Conservation (phyloP, 345 rosid genomes). For the Syzygium jambos region DNA sequence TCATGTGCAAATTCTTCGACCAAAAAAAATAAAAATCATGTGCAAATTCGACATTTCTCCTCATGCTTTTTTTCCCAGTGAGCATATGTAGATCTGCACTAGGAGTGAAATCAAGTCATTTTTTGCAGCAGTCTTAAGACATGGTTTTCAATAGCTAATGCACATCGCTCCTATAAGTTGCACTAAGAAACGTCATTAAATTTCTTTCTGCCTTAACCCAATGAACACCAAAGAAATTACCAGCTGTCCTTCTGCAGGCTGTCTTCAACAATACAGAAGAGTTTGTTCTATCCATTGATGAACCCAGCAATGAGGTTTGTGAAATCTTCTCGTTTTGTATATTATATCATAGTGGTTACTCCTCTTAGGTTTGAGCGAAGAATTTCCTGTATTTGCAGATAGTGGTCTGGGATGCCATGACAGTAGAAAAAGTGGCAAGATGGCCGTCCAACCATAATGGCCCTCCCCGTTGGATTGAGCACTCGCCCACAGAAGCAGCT, state of each 20-base stretch:
- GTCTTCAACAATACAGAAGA: constrained; percentile 76
- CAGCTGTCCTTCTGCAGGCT: constrained; percentile 39
- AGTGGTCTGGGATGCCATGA: constrained; percentile 73
- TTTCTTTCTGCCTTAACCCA: background rate
- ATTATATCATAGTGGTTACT: background rate
- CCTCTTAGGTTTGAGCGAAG: background rate
- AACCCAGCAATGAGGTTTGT: constrained; percentile 50
- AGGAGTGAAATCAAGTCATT: background rate
- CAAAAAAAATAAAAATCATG: too few relatives aligned
- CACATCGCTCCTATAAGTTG: background rate
- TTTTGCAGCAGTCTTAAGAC: background rate
- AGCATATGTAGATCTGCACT: background rate
- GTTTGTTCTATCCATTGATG: constrained; percentile 61
- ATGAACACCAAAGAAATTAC: background rate
- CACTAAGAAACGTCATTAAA: background rate
- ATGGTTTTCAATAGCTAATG: background rate
- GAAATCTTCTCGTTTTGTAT: background rate
- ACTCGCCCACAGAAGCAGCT: constrained; percentile 65
- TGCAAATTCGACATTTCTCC: background rate
- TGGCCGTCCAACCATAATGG: constrained; percentile 73
- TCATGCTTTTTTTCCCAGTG: background rate
- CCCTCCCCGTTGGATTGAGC: constrained; percentile 77
- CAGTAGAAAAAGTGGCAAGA: constrained; percentile 61
- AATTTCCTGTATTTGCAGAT: constrained; percentile 29
- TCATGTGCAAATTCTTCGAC: too few relatives aligned